Base-by-base conservation (phyloP, 495 filamentous ascomycete genomes). In the Gamarada debralockiae region DNA sequence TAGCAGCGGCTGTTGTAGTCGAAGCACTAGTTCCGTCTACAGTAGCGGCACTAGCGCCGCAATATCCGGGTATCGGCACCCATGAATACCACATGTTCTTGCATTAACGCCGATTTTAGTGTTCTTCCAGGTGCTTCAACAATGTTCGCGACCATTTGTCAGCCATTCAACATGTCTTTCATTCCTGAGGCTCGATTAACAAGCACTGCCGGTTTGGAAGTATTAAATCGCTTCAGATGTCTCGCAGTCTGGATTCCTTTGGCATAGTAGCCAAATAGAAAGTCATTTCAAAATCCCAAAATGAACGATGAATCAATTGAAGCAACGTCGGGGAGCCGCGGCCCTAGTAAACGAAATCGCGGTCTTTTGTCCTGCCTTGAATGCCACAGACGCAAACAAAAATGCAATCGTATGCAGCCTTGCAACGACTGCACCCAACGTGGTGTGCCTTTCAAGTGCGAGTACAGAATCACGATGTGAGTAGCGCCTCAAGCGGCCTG, bases 1-100 rank as follows among this genome's bases (percentile, higher is more conserved):
- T 70, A 3, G 65, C 59, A 3, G 65, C 63, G 53, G 60, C 64
- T 5, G 66, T 63, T 29, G 69, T 67, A 25, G 59, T 60, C 1
- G 65, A 29, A 29, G 27, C 27, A 29, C 27, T 10, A 29, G 4
- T 10, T 29, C 27, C 27, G 10, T n/a, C n/a, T 5, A 29, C 4
- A 29, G 27, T 29, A 29, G 5, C 10, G 27, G 5, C 27, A 10
- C 27, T 29, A 29, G 27, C 10, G 27, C 10, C 27, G 27, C 4
- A 29, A 29, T 4, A 29, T 5, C 10, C 27, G 4, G 4, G 4
- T 5, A 29, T 5, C 27, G 27, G 10, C 5, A 5, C 27, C 27
- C 27, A 29, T 29, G 10, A 10, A 29, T 29, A 4, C 10, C 27
- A 29, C 27, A 4, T 5, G 5, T n/a, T 39, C n/a, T 6, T 39